Base-by-base conservation (phyloP, 1,139 yeast species). In the Yamadazyma friedrichii region DNA sequence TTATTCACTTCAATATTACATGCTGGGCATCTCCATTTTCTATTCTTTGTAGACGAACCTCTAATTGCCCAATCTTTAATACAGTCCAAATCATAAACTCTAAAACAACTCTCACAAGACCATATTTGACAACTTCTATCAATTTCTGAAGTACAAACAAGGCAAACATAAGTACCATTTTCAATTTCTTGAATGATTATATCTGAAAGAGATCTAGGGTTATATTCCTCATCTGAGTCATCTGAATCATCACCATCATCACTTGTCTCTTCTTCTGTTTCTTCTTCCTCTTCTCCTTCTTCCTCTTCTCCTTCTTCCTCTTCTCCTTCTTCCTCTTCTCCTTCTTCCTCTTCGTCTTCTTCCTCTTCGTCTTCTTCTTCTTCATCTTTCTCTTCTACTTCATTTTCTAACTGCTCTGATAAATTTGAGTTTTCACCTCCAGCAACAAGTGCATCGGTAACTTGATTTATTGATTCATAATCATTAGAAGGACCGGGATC, bases 11-110 rank as follows among this genome's bases (percentile, higher is more conserved):
- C 75, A 10, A 70, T 64, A 52, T 84, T 87, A 62, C 98, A 89
- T 13, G 89, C 78, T 0, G 97, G 97, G 59, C 98, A 89, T 53
- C 91, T 74, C 97, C 97, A 89, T 41, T 74, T 67, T 35, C 61
- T 59, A 13, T 54, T 50, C 36, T 63, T 59, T 32, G 78, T 78
- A 9, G 86, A 78, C 1, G 88, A 78, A 2, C 94, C 93, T 43
- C 86, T 70, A 27, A 64, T 62, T 4, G 95, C 93, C 96, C 96
- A 88, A 48, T 82, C 88, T 42, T 76, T 65, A 42, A 88, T 83
- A 64, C 96, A 88, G 12, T 80, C 84, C 42, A 86, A 66, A 58
- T 88, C 96, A 58, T 86, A 88, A 0, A 86, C 95, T 47, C 96
- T 66, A 55, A 68, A 83, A 59, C 96, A 88, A 39, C 67, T 68